A percentile compares a stretch with the other conserved stretches of the same genome.
phyloP scores from a whole-genome alignment of 169 alveolate genomes.

The Sarcocystis neurona region DNA sequence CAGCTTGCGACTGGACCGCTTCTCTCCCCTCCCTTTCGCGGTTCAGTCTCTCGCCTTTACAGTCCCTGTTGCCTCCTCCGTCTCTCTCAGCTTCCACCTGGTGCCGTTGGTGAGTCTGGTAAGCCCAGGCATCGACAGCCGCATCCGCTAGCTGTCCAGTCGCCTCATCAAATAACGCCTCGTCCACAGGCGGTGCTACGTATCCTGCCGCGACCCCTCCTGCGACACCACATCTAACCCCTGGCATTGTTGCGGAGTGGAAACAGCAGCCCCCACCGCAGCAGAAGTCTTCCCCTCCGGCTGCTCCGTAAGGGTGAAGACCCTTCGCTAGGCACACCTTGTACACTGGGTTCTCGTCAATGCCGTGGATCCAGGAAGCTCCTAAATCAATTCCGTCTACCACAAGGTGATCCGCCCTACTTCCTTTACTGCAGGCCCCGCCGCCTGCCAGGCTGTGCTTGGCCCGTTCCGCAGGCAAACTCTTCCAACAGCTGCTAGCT shows the following conservation, averaged over 20 bases:
- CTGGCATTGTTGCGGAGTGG: too few species aligned
- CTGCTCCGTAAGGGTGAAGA: conserved; percentile 37
- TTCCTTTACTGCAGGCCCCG: background rate
- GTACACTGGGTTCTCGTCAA: conserved; percentile 48
- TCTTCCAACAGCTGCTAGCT: background rate
- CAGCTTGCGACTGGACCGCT: too few species aligned
- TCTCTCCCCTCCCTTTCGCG: too few species aligned
- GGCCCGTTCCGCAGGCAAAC: background rate
- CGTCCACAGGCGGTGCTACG: background rate
- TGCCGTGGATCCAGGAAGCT: conserved; percentile 59
- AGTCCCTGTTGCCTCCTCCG: too few species aligned
- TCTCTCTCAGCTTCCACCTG: conserved; percentile 22
- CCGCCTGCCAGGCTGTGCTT: background rate
- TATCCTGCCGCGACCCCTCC: background rate
- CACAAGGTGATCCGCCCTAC: background rate
- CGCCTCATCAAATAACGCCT: conserved; percentile 24
- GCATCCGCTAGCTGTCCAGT: conserved; percentile 12
- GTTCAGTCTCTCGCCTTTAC: too few species aligned
- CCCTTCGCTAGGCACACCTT: conserved; percentile 14
- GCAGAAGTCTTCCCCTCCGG: background rate
- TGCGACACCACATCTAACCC: background rate
- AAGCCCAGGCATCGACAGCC: conserved; percentile 20
- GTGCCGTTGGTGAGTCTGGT: conserved; percentile 11
- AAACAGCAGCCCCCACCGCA: background rate
- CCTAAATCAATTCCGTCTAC: conserved; percentile 20